Base-by-base conservation (phyloP, 306 rosid species). In the Psophocarpus tetragonolobus region DNA sequence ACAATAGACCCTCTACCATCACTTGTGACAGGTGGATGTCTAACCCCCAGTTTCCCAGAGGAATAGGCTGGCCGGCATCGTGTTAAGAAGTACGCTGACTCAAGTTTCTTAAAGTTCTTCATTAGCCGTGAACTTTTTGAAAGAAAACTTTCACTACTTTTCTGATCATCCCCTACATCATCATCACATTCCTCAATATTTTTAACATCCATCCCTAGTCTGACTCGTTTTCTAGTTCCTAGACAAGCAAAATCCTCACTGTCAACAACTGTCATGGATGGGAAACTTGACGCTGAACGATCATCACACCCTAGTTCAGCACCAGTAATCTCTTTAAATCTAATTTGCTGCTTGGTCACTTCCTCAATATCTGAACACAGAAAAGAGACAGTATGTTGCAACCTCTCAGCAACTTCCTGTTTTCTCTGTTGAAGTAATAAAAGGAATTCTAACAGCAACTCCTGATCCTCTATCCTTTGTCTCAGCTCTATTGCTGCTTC, bases 71-170 rank as follows among this genome's bases (percentile, higher is more conserved):
- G 88, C 78, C 92, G 87, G 78, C 96, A 88, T 78, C 99, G 88
- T 14, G 94, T 92, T 81, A 84, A 84, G 77, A 91, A 88, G 77
- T 96, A 96, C 0, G 94, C 98, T 1, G 92, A 75, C 88, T 96
- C 99, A 39, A 96, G 88, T 79, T 92, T 92, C 88, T 96, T 91
- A 39, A 96, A 96, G 87, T 96, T 92, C 82, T 90, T 90, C 96
- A 90, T 90, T 81, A 96, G 81, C 45, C 97, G 93, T 61, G 89
- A 91, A 82, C 81, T 87, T 78, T 79, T 91, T 23, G 84, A 86
- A 83, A 86, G 90, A 70, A 82, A 65, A 74, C 85, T 80, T 75
- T 82, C 94, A 14, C 68, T 71, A 63, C 66, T 85, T 64, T 82
- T 88, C 70, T 74, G 86, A 74, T 80, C 82, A 53, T 69, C 88